Conservation (phyloP, 2,329 filamentous ascomycete genomes). For the Cryphonectria carpinicola region DNA sequence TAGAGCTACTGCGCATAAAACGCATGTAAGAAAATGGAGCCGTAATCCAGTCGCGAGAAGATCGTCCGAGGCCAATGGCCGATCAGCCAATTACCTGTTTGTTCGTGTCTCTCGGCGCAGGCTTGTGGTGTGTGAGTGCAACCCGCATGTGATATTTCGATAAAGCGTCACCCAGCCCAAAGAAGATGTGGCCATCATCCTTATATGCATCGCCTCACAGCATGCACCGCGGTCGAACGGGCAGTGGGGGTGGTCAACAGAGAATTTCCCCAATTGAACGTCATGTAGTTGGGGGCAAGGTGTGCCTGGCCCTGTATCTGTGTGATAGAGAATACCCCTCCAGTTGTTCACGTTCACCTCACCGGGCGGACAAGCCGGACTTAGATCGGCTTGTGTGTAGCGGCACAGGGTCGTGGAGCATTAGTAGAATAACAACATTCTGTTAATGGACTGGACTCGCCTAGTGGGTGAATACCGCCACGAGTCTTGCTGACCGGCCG, state of each 20-base stretch:
- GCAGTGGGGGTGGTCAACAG: background rate
- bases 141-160: conserved; percentile 1
- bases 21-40: background rate
- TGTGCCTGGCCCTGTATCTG: background rate
- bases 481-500: conserved; percentile 11
- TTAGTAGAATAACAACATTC: background rate
- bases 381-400: conserved; percentile 9
- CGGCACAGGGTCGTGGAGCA: conserved; percentile 6
- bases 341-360: too few relatives aligned
- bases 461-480: conserved; percentile 4
- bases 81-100: background rate
- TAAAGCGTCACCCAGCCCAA: background rate
- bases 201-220: background rate
- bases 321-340: background rate
- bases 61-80: background rate
- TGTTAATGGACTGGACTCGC: background rate
- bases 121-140: conserved; percentile 10
- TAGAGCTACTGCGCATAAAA: background rate
- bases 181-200: background rate
- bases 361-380: background rate
- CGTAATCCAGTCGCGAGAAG: background rate
- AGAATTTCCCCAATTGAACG: background rate
- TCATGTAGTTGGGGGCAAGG: background rate
- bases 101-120: background rate
- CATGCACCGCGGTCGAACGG: background rate